Base-by-base conservation (phyloP, 768 basidiomycete genomes). In the Phanerochaete sordida region DNA sequence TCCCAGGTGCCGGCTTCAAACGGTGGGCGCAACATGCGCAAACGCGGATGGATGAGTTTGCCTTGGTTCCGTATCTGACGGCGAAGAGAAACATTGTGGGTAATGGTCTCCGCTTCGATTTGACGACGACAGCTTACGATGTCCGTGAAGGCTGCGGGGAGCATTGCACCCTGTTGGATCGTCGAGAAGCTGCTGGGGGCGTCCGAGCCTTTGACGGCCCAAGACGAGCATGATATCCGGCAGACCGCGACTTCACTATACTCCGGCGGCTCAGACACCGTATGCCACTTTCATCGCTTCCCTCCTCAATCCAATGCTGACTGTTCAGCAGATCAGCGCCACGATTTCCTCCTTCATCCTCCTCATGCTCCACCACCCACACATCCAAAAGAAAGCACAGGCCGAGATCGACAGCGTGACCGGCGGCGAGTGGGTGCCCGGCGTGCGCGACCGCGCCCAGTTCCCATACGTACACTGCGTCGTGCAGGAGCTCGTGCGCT, bases 191-290 rank as follows among this genome's bases (percentile, higher is more conserved):
- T 46, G 6, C 23, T 46, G 19, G 7, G 6, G 19, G 7, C 19
- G 19, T 5, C 19, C 7, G 44, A 46, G 44, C 44, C 44, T 46
- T 66, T 65, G 24, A 78, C 27, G 3, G 12, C 27, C 11, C 39
- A 80, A 66, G 79, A 86, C 60, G 85, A 87, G 60, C 85, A 88
- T 59, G 71, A 78, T 53, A 19, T 46, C 19, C 44, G 19, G 7
- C 7, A 7, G 8, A 46, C 44, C 7, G 44, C 44, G 16, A 46
- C 44, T 8, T n/a, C 19, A 6, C 23, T 46, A 21, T 33, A 54
- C 19, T 37, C 52, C 5, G 52, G 21, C 37, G 55, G 55, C 2
- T 23, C 27, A 23, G 37, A 56, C 43, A 56, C 55, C 16, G 55
- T 44, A 39, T 23, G 37, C 13, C 24, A 44, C 21, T 3, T 39